Evolutionary conservation across 2,329 filamentous ascomycete genomes (phyloP).

Genomic region (Diaporthe longicolla): DNA sequence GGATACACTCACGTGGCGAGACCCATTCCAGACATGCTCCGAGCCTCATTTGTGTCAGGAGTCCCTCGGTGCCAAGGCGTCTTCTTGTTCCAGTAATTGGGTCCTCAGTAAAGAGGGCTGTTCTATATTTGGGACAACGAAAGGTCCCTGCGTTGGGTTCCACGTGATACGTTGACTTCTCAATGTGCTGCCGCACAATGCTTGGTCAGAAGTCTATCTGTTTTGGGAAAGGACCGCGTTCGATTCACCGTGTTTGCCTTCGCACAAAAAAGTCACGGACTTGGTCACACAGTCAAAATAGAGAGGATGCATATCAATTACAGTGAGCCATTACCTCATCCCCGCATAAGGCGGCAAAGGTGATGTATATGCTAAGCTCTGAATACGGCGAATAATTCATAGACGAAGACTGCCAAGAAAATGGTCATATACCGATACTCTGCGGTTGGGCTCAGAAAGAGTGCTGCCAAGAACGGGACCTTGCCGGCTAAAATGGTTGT

Average conservation of each 20-base stretch:
- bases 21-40: neutral
- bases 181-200: neutral
- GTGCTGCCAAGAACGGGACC: neutral
- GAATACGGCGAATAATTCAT: fast-evolving
- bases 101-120: neutral
- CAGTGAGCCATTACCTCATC: neutral
- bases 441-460: neutral
- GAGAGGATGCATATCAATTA: neutral
- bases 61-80: neutral
- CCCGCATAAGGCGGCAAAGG: fast-evolving
- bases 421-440: fast-evolving
- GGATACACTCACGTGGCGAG: too few relatives aligned
- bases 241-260: too few relatives aligned
- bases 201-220: neutral
- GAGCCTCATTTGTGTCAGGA: neutral
- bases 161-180: neutral
- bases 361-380: too few relatives aligned
- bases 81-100: neutral
- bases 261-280: neutral
- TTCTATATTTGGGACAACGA: neutral
- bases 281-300: neutral
- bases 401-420: neutral
- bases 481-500: neutral
- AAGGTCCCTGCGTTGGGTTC: neutral
- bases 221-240: neutral